phyloP scores from a whole-genome alignment of 2,329 filamentous ascomycete species.

The Trichoderma sp. region DNA sequence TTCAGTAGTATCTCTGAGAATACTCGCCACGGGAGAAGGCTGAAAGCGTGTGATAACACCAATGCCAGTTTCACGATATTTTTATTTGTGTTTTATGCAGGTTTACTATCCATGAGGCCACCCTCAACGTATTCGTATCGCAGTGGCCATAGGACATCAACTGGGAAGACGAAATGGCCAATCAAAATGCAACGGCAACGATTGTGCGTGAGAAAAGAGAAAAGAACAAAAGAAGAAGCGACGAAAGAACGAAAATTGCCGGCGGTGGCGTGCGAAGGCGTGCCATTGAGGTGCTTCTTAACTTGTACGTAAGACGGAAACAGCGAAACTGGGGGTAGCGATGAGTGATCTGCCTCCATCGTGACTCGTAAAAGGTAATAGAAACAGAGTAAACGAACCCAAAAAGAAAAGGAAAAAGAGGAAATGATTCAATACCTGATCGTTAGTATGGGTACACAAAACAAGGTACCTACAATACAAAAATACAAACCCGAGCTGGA shows the following conservation, averaged over 20 bases:
- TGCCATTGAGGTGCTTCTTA: slow-evolving; percentile 21
- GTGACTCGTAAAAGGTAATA: slow-evolving; percentile 19
- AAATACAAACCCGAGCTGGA: neutral
- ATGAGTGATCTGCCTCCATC: slow-evolving; percentile 15
- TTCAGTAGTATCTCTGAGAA: neutral
- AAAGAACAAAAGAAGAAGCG: neutral
- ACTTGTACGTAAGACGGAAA: slow-evolving; percentile 21
- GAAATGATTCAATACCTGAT: neutral
- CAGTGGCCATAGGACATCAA: neutral
- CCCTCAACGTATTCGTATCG: neutral
- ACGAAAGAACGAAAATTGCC: neutral
- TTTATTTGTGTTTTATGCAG: neutral
- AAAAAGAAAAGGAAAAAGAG: neutral
- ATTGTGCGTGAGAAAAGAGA: neutral
- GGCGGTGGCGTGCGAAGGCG: slow-evolving; percentile 18
- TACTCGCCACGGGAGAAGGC: neutral
- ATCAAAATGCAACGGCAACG: neutral
- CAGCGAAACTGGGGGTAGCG: neutral
- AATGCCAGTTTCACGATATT: neutral
- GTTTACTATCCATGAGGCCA: neutral
- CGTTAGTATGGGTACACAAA: neutral
- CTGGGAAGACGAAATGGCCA: neutral
- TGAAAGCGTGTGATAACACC: neutral
- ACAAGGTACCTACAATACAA: neutral
- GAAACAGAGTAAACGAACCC: neutral